These are phyloP conservation scores for Zanthoxylum bungeanum DNA, from an alignment of 345 rosid genomes.

Conservation along the genomic window DNA sequence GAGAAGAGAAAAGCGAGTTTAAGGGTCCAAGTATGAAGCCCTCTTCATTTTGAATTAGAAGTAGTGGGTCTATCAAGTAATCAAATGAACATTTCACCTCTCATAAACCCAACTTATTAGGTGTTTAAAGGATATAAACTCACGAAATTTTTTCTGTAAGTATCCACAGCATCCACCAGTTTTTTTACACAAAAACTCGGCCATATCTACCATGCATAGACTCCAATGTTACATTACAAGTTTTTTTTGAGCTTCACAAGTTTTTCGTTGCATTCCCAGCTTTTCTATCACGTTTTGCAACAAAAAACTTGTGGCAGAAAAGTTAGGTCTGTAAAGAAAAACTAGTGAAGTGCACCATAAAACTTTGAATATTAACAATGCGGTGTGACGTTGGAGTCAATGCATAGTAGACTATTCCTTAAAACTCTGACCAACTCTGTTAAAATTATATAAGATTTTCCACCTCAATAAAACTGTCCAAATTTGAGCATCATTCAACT, in stretches of 20 bases:
- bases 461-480: background rate
- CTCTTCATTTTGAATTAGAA: background rate
- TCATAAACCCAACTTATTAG: background rate
- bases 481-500: background rate
- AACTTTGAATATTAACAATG: no score
- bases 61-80: background rate
- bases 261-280: background rate
- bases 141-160: background rate
- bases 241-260: background rate
- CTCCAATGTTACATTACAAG: background rate
- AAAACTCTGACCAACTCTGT: background rate
- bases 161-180: background rate
- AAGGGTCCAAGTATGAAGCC: background rate
- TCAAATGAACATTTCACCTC: background rate
- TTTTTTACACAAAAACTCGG: background rate
- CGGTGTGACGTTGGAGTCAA: background rate
- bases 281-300: background rate
- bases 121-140: background rate
- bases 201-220: background rate
- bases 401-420: background rate
- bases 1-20: background rate
- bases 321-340: background rate
- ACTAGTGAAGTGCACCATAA: background rate
- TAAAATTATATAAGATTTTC: background rate
- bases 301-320: background rate